Conservation (phyloP, 495 filamentous ascomycete species). For the Annulohypoxylon maeteangense region DNA sequence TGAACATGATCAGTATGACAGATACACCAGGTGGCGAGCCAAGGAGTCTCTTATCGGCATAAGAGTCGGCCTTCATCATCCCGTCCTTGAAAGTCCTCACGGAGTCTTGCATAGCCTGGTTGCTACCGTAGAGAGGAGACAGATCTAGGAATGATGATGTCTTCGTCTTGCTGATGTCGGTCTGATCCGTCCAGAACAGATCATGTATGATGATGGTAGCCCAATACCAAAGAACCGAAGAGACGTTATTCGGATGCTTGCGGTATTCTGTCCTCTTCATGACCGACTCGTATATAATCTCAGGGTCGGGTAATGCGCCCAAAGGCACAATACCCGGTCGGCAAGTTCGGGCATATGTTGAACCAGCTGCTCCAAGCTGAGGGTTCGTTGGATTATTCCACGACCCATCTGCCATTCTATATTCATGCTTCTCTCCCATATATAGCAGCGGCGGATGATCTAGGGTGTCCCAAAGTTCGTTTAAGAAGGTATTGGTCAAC, state of each 20-base stretch:
- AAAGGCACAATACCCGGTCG: constrained; percentile 70
- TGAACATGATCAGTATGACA: constrained; percentile 75
- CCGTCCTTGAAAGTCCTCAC: constrained; percentile 85
- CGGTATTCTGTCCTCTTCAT: constrained; percentile 61
- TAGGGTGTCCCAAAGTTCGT: constrained; percentile 73
- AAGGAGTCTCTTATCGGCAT: constrained; percentile 78
- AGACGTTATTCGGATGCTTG: constrained; percentile 75
- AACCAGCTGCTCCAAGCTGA: constrained; percentile 57
- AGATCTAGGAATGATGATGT: constrained; percentile 90
- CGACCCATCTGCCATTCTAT: constrained; percentile 79
- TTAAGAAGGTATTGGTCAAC: constrained; percentile 75
- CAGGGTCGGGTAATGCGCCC: constrained; percentile 77
- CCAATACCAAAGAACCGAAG: constrained; percentile 88
- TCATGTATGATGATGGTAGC: constrained; percentile 90
- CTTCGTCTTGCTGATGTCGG: constrained; percentile 65
- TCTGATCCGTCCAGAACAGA: constrained; percentile 51
- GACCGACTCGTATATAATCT: constrained; percentile 77
- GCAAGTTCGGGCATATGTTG: constrained; percentile 78
- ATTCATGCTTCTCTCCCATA: constrained; percentile 72
- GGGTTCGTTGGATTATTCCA: constrained; percentile 62
- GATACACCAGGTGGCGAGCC: constrained; percentile 89
- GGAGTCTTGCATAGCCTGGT: constrained; percentile 74
- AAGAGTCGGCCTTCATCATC: constrained; percentile 84
- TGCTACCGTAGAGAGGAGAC: constrained; percentile 86
- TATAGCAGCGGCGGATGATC: constrained; percentile 66